Evolutionary conservation across 2,329 filamentous ascomycete species (phyloP), one percentile per base, ranked within the genome.

Genomic region (Tetracladium maxilliforme): DNA sequence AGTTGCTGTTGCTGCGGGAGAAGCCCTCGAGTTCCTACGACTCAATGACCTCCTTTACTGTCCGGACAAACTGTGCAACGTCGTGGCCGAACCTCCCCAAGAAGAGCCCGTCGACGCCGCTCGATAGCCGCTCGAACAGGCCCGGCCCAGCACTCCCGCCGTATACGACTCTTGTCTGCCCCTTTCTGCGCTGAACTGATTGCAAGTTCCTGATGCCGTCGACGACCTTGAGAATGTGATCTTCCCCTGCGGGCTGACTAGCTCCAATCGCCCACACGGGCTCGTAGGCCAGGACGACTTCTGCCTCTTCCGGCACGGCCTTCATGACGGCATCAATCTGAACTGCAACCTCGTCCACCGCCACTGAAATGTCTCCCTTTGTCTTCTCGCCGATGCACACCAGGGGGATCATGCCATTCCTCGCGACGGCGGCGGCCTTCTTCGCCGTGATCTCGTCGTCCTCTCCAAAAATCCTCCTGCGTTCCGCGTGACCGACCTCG

Each of bases 211-310:
- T 61, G 24, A 86, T 59, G 11, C 67, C 68, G 38, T 62, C 61
- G 10, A 78, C 72, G 14, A 90, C 79, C 19, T 58, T 64, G 4
- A 75, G 63, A 1, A 92, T 77, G 43, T 92, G 75, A 32, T 74
- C 71, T 11, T 73, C 65, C 6, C 63, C 63, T 0, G 82, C 82
- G 3, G 82, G 81, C 40, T 74, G 57, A 2, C 64, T 56, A 7
- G 80, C 73, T 1, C 82, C 82, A 47, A 90, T 92, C 1, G 82
- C 82, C 82, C 82, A 92, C 2, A 90, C 80, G 6, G 82, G 82
- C 54, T 92, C 82, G 43, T 92, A 92, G 1, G 82, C 82, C 29
- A 92, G 61, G 6, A 87, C 66, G 5, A 90, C 63, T 23, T 83
- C 74, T 1, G 70, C 66, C 10, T 69, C 58, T 8, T 56, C 55